Conservation (phyloP, 108 stramenopile genomes). For the Skeletonema potamos region DNA sequence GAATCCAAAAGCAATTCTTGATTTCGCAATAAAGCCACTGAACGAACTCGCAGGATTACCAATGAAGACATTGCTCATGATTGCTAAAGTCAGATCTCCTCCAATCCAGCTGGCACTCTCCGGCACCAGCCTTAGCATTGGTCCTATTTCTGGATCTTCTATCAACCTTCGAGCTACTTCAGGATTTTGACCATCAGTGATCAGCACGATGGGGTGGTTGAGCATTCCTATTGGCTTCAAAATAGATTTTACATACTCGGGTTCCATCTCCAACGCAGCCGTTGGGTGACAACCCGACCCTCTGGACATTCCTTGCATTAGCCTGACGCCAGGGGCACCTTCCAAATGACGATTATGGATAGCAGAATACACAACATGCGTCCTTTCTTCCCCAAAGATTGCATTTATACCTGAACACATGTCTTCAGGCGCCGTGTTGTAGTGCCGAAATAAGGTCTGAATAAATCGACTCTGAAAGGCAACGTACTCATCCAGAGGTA, state of each 20-base stretch:
- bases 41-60: conserved; percentile 4
- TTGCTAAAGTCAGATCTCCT: background rate
- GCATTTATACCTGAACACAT: conserved; percentile 5
- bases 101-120: background rate
- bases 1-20: background rate
- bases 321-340: background rate
- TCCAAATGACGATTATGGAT: background rate
- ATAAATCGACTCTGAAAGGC: background rate
- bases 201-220: background rate
- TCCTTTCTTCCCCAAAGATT: background rate
- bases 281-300: background rate
- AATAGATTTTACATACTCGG: conserved; percentile 1
- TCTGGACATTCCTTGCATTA: background rate
- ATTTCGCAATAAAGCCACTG: background rate
- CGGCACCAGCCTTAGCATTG: background rate
- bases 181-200: background rate
- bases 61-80: conserved; percentile 3
- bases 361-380: background rate
- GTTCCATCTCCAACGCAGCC: background rate
- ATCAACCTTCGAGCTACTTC: background rate
- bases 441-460: background rate
- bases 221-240: background rate
- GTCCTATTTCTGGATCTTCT: conserved; percentile 5
- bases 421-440: background rate
- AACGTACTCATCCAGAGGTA: background rate